phyloP scores from a whole-genome alignment of 2,329 filamentous ascomycete species.

The Gaeumannomyces tritici region DNA sequence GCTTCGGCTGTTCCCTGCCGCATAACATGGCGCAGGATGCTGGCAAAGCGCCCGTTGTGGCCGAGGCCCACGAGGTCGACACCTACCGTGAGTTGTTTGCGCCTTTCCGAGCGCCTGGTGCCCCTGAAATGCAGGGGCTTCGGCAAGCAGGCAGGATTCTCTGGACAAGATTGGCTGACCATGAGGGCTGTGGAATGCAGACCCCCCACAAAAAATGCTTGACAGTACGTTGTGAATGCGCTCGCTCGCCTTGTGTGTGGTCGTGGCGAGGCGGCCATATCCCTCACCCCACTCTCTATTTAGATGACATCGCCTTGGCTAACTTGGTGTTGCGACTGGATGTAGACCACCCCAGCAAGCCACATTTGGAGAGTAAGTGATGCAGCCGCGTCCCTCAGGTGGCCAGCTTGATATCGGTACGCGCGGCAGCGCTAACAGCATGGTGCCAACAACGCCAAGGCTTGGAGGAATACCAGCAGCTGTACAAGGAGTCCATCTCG shows the following conservation, averaged over 20 bases:
- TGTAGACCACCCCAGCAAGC: constrained; percentile 59
- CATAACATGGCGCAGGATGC: constrained; percentile 13
- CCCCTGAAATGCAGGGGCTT: neutral
- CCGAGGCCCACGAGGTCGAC: constrained; percentile 68
- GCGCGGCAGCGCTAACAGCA: constrained; percentile 14
- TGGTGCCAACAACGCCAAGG: constrained; percentile 28
- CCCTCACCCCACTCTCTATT: neutral
- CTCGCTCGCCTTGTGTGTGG: neutral
- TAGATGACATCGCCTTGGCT: neutral
- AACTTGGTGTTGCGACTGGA: neutral
- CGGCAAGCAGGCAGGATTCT: neutral
- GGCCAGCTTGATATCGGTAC: neutral
- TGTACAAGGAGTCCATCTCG: constrained; percentile 79
- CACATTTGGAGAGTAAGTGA: constrained; percentile 53
- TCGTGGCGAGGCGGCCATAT: neutral
- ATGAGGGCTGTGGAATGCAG: constrained; percentile 22
- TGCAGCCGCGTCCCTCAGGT: neutral
- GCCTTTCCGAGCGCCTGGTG: neutral
- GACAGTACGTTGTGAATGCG: constrained; percentile 42
- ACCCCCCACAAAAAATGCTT: constrained; percentile 61
- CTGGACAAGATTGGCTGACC: neutral
- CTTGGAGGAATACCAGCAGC: constrained; percentile 56
- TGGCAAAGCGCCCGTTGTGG: constrained; percentile 49
- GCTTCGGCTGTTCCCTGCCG: too few relatives aligned
- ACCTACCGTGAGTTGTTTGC: constrained; percentile 51